A percentile compares a stretch with the other conserved stretches of the same genome.
phyloP scores from a whole-genome alignment of 495 filamentous ascomycete genomes.

The Aspergillus cavernicola region DNA sequence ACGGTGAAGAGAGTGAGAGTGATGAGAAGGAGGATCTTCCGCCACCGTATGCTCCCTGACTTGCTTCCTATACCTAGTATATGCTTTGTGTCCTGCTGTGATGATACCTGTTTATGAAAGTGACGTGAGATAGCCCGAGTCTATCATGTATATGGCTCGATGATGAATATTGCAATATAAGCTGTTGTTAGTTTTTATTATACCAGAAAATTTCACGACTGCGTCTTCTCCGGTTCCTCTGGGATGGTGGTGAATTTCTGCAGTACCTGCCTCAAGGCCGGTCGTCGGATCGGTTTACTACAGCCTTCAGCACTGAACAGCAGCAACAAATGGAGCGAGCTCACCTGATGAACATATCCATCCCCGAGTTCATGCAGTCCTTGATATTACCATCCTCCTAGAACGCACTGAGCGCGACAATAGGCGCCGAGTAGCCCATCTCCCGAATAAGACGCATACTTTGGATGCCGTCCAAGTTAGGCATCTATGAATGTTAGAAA shows the following conservation, averaged over 20 bases:
- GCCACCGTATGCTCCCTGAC: constrained; percentile 22
- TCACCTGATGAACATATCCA: constrained; percentile 63
- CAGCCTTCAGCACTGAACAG: not conserved
- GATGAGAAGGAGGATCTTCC: constrained; percentile 19
- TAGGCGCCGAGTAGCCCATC: constrained; percentile 83
- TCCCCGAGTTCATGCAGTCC: constrained; percentile 73
- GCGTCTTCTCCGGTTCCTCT: constrained; percentile 34
- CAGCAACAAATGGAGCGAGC: not conserved
- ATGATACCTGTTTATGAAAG: too few species aligned
- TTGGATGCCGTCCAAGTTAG: constrained; percentile 84
- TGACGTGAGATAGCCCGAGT: too few species aligned
- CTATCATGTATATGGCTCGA: too few species aligned
- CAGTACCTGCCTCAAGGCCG: constrained; percentile 79
- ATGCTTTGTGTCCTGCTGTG: too few species aligned
- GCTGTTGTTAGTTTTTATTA: not conserved
- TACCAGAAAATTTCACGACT: not conserved
- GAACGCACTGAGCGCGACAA: constrained; percentile 88
- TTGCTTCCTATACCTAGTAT: too few species aligned
- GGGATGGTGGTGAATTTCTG: constrained; percentile 60
- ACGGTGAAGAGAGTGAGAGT: constrained; percentile 10
- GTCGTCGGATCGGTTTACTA: constrained; percentile 77
- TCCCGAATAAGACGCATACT: constrained; percentile 82
- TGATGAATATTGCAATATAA: not conserved
- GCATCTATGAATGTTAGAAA: constrained; percentile 58
- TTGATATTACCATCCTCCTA: constrained; percentile 86